phyloP scores from a whole-genome alignment of 169 alveolate species.

The Plasmodium fragile region DNA sequence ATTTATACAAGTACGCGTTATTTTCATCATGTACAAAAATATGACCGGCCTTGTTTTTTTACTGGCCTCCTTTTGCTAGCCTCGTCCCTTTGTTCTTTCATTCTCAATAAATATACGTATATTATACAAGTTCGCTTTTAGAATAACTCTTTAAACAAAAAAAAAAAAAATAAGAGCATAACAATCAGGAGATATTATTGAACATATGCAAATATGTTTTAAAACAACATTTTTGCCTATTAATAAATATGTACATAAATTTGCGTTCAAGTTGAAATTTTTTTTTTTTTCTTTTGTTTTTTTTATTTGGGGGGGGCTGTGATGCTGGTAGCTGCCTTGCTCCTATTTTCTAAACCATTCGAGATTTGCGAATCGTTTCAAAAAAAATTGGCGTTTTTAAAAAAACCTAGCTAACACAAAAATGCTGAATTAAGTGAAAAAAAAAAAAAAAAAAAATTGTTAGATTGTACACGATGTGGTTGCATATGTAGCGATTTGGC shows the following conservation, averaged over 20 bases:
- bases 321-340: background rate
- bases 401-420: background rate
- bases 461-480: background rate
- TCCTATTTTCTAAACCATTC: constrained; percentile 2
- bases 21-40: background rate
- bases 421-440: background rate
- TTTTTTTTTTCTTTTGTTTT: background rate
- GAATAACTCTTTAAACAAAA: background rate
- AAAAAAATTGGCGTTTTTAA: background rate
- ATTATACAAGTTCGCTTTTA: background rate
- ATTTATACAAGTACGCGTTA: background rate
- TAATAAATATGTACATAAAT: background rate
- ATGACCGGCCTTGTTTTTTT: background rate
- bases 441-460: constrained; percentile 1
- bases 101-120: background rate
- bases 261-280: background rate
- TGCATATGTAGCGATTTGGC: background rate
- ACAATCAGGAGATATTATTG: background rate
- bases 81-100: constrained; percentile 1
- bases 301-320: background rate
- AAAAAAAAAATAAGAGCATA: background rate
- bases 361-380: background rate
- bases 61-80: background rate
- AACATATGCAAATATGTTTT: background rate
- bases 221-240: background rate